Evolutionary conservation across 192 early-diverging fungal genomes (phyloP).

Genomic region (Coemansia sp.): DNA sequence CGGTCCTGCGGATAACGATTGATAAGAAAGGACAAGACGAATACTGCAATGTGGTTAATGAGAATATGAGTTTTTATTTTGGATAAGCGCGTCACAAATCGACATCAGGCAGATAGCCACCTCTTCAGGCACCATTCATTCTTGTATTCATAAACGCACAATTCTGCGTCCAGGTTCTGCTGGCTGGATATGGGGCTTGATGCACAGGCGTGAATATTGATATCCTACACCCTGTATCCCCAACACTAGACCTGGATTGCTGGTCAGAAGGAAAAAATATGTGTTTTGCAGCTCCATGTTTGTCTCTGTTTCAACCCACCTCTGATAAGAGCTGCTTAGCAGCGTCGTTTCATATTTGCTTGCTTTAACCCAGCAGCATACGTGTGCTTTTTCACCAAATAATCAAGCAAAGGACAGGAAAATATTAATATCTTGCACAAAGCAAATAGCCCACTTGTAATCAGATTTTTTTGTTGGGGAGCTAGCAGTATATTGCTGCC

Average conservation of each 20-base stretch:
- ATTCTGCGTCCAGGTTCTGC: not conserved
- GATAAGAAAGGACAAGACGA: not conserved
- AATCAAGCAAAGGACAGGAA: not conserved
- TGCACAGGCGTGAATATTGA: not conserved
- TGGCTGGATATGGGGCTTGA: slow-evolving; percentile 9
- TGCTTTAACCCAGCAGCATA: not conserved
- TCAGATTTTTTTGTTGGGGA: not conserved
- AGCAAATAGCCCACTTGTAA: not conserved
- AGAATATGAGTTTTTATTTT: not conserved
- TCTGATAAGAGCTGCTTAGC: not conserved
- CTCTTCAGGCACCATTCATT: not conserved
- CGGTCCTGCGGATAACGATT: not conserved
- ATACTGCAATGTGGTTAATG: not conserved
- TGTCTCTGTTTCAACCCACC: not conserved
- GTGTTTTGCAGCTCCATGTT: not conserved
- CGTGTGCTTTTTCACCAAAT: not conserved
- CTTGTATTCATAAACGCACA: not conserved
- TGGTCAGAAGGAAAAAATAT: not conserved
- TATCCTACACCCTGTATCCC: not conserved
- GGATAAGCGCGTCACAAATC: not conserved
- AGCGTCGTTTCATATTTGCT: not conserved
- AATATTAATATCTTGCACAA: not conserved
- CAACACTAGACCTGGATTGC: not conserved
- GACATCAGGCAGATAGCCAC: not conserved
- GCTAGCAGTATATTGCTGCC: not conserved